Evolutionary conservation across 176 grass and related monocot genomes (phyloP), one percentile per base, ranked within the genome.

Genomic region (Thalia dealbata): DNA sequence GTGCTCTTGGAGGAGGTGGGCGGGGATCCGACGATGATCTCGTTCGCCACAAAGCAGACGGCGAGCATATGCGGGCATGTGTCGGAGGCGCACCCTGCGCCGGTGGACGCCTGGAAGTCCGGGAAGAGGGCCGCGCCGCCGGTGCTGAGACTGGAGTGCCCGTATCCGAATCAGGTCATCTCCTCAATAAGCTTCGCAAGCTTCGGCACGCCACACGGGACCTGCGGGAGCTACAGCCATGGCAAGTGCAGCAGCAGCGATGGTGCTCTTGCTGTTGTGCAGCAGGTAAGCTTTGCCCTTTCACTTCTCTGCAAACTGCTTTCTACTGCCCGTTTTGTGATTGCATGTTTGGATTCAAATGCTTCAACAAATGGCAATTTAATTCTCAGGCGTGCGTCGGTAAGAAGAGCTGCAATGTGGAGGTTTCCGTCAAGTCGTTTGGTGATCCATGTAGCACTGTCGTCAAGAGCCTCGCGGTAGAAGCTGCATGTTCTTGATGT

Each of bases 1-100:
- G 64, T 99, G 74, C 88, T 99, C 69, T 91, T 99, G 7, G 95
- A 99, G 82, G 87, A 99, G 78, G 74, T 91, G 50, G 87, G 90
- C 51, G 95, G 95, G 19, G 79, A 99, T 56, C 95, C 95, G 64
- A 87, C 77, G 27, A 77, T 85, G 79, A 85, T 95, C 88, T 86
- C 95, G 51, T 99, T 99, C 27, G 78, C 76, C 7, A 91, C 70
- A 10, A 91, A 59, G 72, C 77, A 95, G 73, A 81, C 71, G 43
- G 62, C 24, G 68, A 89, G 83, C 60, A 58, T 99, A 61, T 99
- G 95, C 0, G 87, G 81, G 52, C 88, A 85, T 4, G 85, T 99
- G 46, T 99, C 90, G 5, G 95, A 99, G 73, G 83, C 51, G 42
- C 90, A 99, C 79, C 87, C 95, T 46, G 68, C 86, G 22, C 95